Percentiles rank a stretch among this genome's conserved stretches.
These are phyloP conservation scores for Solanum pennellii DNA, from an alignment of 257 asterid species.

Conservation along the genomic window DNA sequence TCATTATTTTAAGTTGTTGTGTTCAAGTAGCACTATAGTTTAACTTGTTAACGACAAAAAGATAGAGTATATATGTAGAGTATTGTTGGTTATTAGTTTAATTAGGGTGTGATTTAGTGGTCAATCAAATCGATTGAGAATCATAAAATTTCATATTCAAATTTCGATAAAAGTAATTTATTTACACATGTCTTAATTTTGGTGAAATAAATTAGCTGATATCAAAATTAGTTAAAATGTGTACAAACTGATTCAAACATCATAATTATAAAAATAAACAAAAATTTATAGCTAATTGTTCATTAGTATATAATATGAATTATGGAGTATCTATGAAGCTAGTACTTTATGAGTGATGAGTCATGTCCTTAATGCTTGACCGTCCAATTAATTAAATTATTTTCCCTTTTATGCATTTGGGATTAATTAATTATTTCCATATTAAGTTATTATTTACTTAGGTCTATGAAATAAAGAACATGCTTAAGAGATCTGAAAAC, in stretches of 20 bases:
- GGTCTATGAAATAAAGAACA: neutral
- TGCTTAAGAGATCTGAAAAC: slow-evolving; percentile 1
- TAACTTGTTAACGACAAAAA: neutral
- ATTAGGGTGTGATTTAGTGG: neutral
- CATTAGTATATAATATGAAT: neutral
- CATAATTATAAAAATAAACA: neutral
- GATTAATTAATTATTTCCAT: neutral
- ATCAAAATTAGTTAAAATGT: neutral
- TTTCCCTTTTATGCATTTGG: neutral
- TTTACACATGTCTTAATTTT: neutral
- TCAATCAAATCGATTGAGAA: neutral
- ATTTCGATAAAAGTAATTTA: neutral
- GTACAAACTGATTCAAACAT: neutral
- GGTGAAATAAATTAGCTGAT: neutral
- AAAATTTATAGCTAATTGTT: neutral
- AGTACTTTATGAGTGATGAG: neutral
- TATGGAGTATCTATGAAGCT: neutral
- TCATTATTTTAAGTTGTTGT: neutral
- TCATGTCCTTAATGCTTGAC: neutral
- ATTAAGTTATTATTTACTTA: neutral
- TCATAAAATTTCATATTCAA: neutral
- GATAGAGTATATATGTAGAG: neutral
- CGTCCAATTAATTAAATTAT: neutral
- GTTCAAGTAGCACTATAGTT: neutral
- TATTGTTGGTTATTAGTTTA: neutral